A percentile compares a stretch with the other conserved stretches of the same genome.
Conservation (phyloP, 805 yeast species). For the Lipomyces anomalus region DNA sequence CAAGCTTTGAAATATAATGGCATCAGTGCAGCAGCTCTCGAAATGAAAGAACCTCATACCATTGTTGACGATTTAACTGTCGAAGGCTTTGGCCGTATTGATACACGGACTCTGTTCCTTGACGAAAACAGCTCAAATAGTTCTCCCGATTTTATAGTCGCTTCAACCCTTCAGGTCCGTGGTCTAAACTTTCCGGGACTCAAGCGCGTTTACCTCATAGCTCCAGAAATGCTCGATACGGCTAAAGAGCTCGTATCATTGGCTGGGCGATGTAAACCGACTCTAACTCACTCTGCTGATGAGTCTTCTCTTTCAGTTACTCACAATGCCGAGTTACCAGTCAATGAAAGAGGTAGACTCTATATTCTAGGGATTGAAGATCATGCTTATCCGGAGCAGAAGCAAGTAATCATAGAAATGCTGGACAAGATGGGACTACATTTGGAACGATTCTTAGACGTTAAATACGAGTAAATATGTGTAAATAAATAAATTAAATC, state of each 20-base stretch:
- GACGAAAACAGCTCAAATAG: background rate
- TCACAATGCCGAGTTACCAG: background rate
- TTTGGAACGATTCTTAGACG: background rate
- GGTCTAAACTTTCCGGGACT: slow-evolving; percentile 22
- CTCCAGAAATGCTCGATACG: slow-evolving; percentile 3
- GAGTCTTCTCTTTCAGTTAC: too few species aligned
- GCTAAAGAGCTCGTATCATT: slow-evolving; percentile 3
- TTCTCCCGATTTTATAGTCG: slow-evolving; percentile 13
- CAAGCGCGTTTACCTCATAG: slow-evolving; percentile 16
- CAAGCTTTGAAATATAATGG: slow-evolving; percentile 4
- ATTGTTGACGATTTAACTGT: slow-evolving; percentile 3
- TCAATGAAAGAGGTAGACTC: background rate
- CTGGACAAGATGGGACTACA: background rate
- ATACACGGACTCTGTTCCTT: slow-evolving; percentile 6
- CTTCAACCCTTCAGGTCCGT: slow-evolving; percentile 6
- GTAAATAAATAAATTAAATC: too few species aligned
- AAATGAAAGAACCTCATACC: background rate
- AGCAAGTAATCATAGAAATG: background rate
- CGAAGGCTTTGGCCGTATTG: slow-evolving; percentile 1
- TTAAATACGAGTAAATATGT: background rate
- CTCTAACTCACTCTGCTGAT: background rate
- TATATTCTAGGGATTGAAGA: background rate
- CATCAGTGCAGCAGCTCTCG: slow-evolving; percentile 5
- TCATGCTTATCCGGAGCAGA: background rate
- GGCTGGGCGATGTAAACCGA: background rate